These are phyloP conservation scores for Phytomonas francai DNA, from an alignment of 208 protist genomes.

Conservation along the genomic window DNA sequence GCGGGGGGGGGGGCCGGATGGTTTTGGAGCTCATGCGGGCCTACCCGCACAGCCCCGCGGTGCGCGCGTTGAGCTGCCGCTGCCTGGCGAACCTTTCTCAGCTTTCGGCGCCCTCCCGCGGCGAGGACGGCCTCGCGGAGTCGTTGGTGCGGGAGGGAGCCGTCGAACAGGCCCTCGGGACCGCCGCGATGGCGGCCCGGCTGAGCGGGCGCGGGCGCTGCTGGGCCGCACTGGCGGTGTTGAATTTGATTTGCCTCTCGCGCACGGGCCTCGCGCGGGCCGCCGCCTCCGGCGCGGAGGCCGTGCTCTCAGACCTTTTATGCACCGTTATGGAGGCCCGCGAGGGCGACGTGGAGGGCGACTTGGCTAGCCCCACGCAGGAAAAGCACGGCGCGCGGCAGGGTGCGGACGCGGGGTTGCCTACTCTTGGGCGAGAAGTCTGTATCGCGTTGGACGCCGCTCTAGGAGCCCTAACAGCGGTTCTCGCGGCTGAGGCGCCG, in stretches of 20 bases:
- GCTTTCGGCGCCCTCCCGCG: constrained; percentile 17
- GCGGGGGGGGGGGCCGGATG: constrained; percentile 17
- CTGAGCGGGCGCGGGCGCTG: constrained; percentile 40
- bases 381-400: constrained; percentile 7
- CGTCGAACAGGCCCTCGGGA: constrained; percentile 56
- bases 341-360: background rate
- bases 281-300: constrained; percentile 29
- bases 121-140: constrained; percentile 25
- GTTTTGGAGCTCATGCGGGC: constrained; percentile 42
- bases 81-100: constrained; percentile 81
- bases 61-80: constrained; percentile 70
- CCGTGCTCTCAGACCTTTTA: constrained; percentile 37
- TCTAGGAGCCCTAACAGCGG: constrained; percentile 37
- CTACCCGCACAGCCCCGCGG: constrained; percentile 36
- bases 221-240: constrained; percentile 48
- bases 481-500: constrained; percentile 43
- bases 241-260: constrained; percentile 71
- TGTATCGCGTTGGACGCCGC: constrained; percentile 42
- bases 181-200: constrained; percentile 27
- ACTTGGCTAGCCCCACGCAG: background rate
- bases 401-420: background rate
- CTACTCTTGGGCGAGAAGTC: constrained; percentile 11
- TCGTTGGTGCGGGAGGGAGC: constrained; percentile 50
- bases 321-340: constrained; percentile 21
- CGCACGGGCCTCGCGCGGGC: constrained; percentile 25